Base-by-base conservation (phyloP, 73 alveolate genomes). In the Paramecium biaurelia region DNA sequence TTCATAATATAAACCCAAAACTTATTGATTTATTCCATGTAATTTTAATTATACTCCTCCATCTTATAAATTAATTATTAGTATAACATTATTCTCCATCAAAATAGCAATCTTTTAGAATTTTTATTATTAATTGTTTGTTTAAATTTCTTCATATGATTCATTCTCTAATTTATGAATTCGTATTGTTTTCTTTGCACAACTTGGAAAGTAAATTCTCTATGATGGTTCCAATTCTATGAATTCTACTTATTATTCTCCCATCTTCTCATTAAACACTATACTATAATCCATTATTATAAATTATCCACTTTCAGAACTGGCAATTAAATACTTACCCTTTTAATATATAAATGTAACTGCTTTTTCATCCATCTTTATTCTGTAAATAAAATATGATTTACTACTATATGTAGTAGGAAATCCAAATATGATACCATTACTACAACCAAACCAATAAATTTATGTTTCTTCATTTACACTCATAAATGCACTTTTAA, bases 391-490 rank as follows among this genome's bases (percentile, higher is more conserved):
- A 24, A 26, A 30, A 23, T 79, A 79, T 14, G 45, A 12, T 10
- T 32, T 79, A 45, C 74, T 42, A 14, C 3, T 30, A 24, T 42
- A 79, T 10, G 18, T 42, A 23, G 68, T 53, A 18, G 90, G 90
- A 23, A 79, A 79, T 24, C 90, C 90, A 79, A 23, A 79, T 12
- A 79, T 42, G 43, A 7, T 42, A 20, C 90, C 76, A 47, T 79
- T 34, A 41, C 37, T 24, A 14, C 76, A 41, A 43, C 90, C 90
- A 43, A 79, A 79, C 70, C 72, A 79, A 45, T 79, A 79, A n/a
- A 79, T 79, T 10, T 28, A 14, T 5, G 14, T 53, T 14, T 53
- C 68, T 14, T 38, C 45, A 79, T 45, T 45, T 23, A 79, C 58
- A 72, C 45, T 38, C 4, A 72, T 72, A 37, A 72, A 72, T 9